Evolutionary conservation across 768 basidiomycete species (phyloP).

Genomic region (Symmetrospora coprosmae): DNA sequence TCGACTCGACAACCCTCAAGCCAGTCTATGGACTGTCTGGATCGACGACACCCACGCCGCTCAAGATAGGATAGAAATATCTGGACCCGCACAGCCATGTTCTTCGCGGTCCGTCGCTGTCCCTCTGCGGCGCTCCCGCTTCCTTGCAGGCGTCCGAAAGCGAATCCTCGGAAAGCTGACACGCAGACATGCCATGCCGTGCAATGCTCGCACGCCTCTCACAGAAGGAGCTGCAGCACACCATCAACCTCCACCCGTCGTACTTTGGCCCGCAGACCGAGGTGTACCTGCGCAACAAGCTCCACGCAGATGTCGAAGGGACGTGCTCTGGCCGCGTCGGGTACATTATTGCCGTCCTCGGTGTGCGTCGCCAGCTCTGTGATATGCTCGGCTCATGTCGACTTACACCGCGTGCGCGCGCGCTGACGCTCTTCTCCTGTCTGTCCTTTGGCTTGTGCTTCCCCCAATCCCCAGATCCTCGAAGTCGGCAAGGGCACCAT

Average conservation of each 20-base stretch:
- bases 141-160: conserved; percentile 28
- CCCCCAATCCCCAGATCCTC: neutral
- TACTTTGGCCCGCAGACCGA: conserved; percentile 96
- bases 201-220: too few species aligned
- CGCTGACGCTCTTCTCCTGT: neutral
- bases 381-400: neutral
- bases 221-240: conserved; percentile 94
- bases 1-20: too few species aligned
- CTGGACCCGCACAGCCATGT: too few species aligned
- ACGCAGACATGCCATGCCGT: neutral
- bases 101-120: conserved; percentile 16
- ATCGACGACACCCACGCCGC: too few species aligned
- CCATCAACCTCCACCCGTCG: conserved; percentile 89
- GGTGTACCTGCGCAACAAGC: conserved; percentile 77
- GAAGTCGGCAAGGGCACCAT: conserved; percentile 21
- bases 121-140: too few species aligned
- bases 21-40: too few species aligned
- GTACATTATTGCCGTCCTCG: conserved; percentile 82
- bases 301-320: conserved; percentile 92
- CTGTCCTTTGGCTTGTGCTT: neutral
- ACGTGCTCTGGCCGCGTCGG: conserved; percentile 92
- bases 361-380: conserved; percentile 31
- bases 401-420: neutral
- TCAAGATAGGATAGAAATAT: neutral
- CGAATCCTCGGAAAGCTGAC: conserved; percentile 24